These are phyloP conservation scores for Bruguiera gymnorhiza DNA, from an alignment of 345 rosid genomes.

Conservation along the genomic window DNA sequence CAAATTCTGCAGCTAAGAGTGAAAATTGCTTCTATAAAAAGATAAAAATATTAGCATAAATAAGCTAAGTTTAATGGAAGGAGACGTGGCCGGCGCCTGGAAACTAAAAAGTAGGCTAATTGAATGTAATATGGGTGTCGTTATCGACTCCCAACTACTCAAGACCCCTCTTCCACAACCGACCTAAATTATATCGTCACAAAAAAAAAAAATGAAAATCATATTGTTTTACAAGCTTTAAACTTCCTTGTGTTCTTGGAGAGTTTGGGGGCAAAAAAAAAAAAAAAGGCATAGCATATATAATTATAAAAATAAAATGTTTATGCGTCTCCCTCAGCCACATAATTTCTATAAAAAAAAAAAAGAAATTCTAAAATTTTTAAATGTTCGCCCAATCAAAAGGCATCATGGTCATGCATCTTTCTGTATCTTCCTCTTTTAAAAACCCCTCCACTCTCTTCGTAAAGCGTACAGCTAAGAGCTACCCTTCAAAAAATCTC, in stretches of 20 bases:
- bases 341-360: neutral
- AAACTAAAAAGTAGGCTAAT: slow-evolving; percentile 59
- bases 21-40: no score
- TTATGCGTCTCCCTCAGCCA: neutral
- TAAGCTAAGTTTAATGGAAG: slow-evolving; percentile 7
- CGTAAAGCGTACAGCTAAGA: no score
- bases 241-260: no score
- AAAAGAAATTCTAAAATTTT: neutral
- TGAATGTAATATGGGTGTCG: slow-evolving; percentile 45
- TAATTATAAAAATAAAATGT: no score
- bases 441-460: slow-evolving; percentile 22
- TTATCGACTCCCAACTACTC: slow-evolving; percentile 54
- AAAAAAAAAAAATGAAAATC: neutral
- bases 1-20: no score
- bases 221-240: neutral
- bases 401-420: slow-evolving; percentile 21
- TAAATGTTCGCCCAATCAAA: slow-evolving; percentile 19
- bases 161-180: slow-evolving; percentile 32
- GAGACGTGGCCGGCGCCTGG: slow-evolving; percentile 27
- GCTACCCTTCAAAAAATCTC: neutral
- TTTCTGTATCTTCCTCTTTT: slow-evolving; percentile 23
- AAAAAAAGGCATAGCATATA: no score
- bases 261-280: no score
- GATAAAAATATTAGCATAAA: no score
- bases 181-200: slow-evolving; percentile 18